These are phyloP conservation scores for Penicillium bovifimosum DNA, from an alignment of 495 filamentous ascomycete species.

Conservation along the genomic window DNA sequence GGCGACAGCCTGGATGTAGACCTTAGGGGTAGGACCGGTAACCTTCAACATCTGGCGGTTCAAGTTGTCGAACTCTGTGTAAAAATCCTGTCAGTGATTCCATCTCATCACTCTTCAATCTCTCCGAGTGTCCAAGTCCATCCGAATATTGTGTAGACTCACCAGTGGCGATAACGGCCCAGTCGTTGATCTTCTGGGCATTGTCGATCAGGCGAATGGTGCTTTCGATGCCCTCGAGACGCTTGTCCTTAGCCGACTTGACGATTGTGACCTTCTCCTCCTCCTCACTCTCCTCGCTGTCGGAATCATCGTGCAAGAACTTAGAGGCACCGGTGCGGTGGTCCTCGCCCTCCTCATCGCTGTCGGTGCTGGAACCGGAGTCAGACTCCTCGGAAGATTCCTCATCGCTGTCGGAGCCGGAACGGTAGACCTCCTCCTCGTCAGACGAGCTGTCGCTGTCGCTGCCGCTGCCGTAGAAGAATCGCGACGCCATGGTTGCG, in stretches of 20 bases:
- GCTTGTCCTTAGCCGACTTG: slow-evolving; percentile 97
- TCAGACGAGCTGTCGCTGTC: slow-evolving; percentile 75
- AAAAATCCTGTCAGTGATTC: slow-evolving; percentile 18
- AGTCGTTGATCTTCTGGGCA: slow-evolving; percentile 94
- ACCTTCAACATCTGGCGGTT: slow-evolving; percentile 84
- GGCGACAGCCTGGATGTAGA: slow-evolving; percentile 87
- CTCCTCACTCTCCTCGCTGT: slow-evolving; percentile 78
- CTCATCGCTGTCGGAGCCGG: slow-evolving; percentile 72
- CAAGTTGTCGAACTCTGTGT: slow-evolving; percentile 93
- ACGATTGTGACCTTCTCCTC: slow-evolving; percentile 77
- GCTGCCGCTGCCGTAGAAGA: slow-evolving; percentile 91
- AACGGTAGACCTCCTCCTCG: slow-evolving; percentile 86
- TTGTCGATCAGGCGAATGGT: slow-evolving; percentile 90
- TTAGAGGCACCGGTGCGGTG: slow-evolving; percentile 64
- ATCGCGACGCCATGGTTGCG: slow-evolving; percentile 64
- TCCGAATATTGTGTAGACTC: slow-evolving; percentile 27
- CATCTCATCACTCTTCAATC: slow-evolving; percentile 4
- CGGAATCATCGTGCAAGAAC: slow-evolving; percentile 74
- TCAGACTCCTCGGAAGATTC: slow-evolving; percentile 62
- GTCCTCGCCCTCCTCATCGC: slow-evolving; percentile 54
- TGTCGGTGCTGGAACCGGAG: slow-evolving; percentile 46
- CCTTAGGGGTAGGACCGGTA: slow-evolving; percentile 70
- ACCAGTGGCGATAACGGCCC: slow-evolving; percentile 88
- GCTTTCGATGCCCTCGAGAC: slow-evolving; percentile 85
- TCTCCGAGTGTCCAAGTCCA: neutral